Evolutionary conservation across 140 eudicot genomes (phyloP), one percentile per base, ranked within the genome.

Genomic region (Flaveria floridana): DNA sequence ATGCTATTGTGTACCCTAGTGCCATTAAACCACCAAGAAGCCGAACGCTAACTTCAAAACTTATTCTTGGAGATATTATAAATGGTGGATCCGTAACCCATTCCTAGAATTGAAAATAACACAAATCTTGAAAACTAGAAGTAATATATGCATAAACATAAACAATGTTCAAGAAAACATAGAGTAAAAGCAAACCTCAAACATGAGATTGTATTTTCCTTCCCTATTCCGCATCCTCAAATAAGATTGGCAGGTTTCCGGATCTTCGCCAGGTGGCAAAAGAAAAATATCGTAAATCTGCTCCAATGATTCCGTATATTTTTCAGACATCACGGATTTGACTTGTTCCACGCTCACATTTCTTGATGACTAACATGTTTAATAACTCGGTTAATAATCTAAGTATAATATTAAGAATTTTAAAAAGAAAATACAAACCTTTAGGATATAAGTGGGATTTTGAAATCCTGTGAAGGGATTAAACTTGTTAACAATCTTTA

Each of bases 11-110:
- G 85, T 94, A 94, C 65, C 99, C 99, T 84, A 94, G 80, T 15
- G 99, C 99, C 99, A 94, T 94, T 53, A 94, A 81, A 34, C 99
- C 99, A 76, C 99, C 99, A 79, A 94, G 99, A 84, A 94, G 99
- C 56, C 97, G 83, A 39, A 94, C 99, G 50, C 99, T 94, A 55
- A 94, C 99, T 88, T 94, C 99, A 82, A 94, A 94, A 68, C 92
- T 86, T 61, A 94, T 94, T 77, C 99, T 90, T 66, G 99, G 99
- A 28, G 99, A 94, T 87, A 94, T 94, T 46, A 94, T 87, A 82
- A 94, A 90, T 2, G 99, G 99, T 78, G 86, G 78, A 75, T 94
- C 99, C 53, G 89, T 88, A 55, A 94, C 95, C 97, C 97, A 91
- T 80, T 94, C 99, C 97, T 94, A 79, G 16, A 82, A 53, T 84